These are phyloP conservation scores for Rhizophagus prolifer DNA, from an alignment of 192 early-diverging fungal genomes.

Conservation along the genomic window DNA sequence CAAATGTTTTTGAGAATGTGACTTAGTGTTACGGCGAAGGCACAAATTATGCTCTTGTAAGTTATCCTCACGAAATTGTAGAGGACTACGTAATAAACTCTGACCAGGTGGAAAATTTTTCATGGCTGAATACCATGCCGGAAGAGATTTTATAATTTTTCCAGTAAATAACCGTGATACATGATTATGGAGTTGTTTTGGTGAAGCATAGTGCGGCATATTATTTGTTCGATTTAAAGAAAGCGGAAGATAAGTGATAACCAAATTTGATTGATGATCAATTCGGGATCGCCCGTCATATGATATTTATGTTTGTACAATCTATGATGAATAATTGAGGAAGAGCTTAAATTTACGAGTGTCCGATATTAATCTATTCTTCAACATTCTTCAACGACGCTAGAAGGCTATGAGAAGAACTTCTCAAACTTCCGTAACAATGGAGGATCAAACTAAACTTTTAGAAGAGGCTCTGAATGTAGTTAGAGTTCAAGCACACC, in stretches of 20 bases:
- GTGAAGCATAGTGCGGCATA: slow-evolving; percentile 30
- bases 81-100: slow-evolving; percentile 49
- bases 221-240: background rate
- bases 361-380: no score
- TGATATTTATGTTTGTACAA: no score
- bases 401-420: background rate
- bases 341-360: no score
- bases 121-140: slow-evolving; percentile 53
- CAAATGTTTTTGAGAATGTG: slow-evolving; percentile 48
- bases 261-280: background rate
- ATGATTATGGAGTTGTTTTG: slow-evolving; percentile 50
- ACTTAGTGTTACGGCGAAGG: no score
- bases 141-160: slow-evolving; percentile 49
- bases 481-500: slow-evolving; percentile 92
- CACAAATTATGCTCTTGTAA: background rate
- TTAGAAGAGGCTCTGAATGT: slow-evolving; percentile 90
- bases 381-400: no score
- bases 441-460: slow-evolving; percentile 86
- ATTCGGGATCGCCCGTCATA: no score
- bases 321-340: no score
- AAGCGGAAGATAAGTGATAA: background rate
- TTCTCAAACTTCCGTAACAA: slow-evolving; percentile 36
- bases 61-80: background rate
- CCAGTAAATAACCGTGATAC: slow-evolving; percentile 55
- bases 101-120: slow-evolving; percentile 53